Evolutionary conservation across 192 early-diverging fungal species (phyloP).

Genomic region (Gonapodya sp.): DNA sequence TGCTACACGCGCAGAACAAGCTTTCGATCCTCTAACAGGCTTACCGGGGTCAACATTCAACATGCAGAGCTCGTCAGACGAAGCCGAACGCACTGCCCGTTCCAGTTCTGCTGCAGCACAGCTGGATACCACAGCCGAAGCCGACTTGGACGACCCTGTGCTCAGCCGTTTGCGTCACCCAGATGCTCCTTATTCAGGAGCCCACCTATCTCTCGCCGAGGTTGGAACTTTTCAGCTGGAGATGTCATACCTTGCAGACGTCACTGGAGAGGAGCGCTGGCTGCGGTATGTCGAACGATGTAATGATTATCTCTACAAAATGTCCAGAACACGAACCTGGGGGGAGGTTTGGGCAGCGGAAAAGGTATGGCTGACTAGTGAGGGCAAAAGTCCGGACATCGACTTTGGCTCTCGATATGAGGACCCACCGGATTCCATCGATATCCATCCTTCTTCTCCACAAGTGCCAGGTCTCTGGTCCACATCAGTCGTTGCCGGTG

Average conservation of each 20-base stretch:
- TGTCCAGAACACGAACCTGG: background rate
- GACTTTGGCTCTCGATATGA: background rate
- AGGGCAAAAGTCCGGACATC: background rate
- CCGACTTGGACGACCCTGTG: background rate
- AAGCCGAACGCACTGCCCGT: background rate
- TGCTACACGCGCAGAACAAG: background rate
- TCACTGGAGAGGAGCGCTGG: background rate
- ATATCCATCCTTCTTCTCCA: background rate
- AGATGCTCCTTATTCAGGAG: background rate
- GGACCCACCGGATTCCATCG: background rate
- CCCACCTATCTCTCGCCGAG: background rate
- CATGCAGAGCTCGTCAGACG: background rate
- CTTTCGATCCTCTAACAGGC: background rate
- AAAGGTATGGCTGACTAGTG: background rate
- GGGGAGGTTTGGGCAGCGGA: background rate
- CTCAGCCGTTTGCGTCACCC: background rate
- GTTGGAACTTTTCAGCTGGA: conserved; percentile 9
- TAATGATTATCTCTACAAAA: background rate
- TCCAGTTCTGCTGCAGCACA: too few species aligned
- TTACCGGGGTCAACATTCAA: background rate
- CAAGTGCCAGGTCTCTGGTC: background rate
- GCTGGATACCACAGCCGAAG: background rate
- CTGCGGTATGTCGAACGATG: background rate
- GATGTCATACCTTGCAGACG: conserved; percentile 3
- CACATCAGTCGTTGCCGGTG: background rate